Percentiles rank a stretch among this genome's conserved stretches.
Conservation (phyloP, 257 asterid species). For the Solanum habrochaites region DNA sequence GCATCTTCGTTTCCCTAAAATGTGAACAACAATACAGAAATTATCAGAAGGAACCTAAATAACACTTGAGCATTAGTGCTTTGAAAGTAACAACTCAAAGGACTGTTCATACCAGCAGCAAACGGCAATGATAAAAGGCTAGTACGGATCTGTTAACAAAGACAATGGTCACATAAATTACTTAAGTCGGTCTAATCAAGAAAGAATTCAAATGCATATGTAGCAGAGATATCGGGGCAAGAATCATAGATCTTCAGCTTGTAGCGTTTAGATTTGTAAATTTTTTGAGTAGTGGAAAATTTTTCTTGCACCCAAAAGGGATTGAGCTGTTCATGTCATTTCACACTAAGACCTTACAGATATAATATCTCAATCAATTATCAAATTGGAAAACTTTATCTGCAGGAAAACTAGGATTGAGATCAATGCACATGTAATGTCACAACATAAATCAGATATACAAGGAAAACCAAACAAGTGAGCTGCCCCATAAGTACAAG, state of each 20-base stretch:
- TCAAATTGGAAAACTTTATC: not conserved
- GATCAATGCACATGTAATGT: not conserved
- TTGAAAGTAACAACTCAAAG: not conserved
- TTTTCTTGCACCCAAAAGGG: not conserved
- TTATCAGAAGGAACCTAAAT: not conserved
- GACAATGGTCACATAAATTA: conserved; percentile 2
- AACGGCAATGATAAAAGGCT: conserved; percentile 64
- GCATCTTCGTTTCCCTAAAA: conserved; percentile 58
- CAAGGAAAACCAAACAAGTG: not conserved
- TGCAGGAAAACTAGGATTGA: not conserved
- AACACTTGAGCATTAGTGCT: not conserved
- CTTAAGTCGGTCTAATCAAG: not conserved
- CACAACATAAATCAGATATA: not conserved
- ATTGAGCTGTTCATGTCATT: not conserved
- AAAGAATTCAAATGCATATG: not conserved
- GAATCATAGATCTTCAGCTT: not conserved
- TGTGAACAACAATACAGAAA: not conserved
- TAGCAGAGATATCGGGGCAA: not conserved
- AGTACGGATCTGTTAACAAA: conserved; percentile 42
- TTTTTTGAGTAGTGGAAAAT: not conserved
- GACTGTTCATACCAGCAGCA: conserved; percentile 51
- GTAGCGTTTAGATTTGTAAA: not conserved
- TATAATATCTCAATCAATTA: not conserved
- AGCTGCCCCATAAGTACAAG: not conserved
- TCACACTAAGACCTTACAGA: not conserved